These are phyloP conservation scores for Boletus reticulatus DNA, from an alignment of 768 basidiomycete genomes.

Conservation along the genomic window DNA sequence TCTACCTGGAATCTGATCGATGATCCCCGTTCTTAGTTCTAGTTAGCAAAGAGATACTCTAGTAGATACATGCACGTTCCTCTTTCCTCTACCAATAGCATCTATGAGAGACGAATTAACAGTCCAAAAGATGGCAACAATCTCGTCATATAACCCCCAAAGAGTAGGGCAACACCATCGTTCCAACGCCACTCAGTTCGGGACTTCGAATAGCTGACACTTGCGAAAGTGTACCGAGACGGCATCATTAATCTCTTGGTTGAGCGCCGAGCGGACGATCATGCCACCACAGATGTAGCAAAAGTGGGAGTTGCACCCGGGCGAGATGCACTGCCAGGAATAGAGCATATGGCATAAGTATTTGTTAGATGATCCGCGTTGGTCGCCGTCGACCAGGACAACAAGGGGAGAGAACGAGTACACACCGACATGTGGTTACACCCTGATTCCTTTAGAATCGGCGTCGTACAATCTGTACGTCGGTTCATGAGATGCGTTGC, in stretches of 20 bases:
- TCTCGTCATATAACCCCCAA: too few species aligned
- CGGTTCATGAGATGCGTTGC: not conserved
- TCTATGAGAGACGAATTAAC: too few species aligned
- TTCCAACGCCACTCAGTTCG: slow-evolving; percentile 9
- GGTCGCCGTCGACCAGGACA: too few species aligned
- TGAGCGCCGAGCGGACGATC: slow-evolving; percentile 42
- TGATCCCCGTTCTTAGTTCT: too few species aligned
- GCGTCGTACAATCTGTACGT: slow-evolving; percentile 41
- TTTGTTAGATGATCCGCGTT: not conserved
- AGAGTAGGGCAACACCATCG: too few species aligned
- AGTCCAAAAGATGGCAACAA: too few species aligned
- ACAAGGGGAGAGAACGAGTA: not conserved
- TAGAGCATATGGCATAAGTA: not conserved
- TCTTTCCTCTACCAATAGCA: too few species aligned
- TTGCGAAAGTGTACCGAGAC: slow-evolving; percentile 33
- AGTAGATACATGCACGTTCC: too few species aligned
- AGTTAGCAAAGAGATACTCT: too few species aligned
- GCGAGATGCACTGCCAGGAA: slow-evolving; percentile 46
- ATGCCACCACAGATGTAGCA: slow-evolving; percentile 50
- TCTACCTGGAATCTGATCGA: too few species aligned
- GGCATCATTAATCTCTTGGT: slow-evolving; percentile 24
- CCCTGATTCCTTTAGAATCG: slow-evolving; percentile 49
- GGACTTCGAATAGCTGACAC: slow-evolving; percentile 38
- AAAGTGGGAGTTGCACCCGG: slow-evolving; percentile 61
- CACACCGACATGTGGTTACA: slow-evolving; percentile 59